A percentile compares a stretch with the other conserved stretches of the same genome.
Conservation (phyloP, 1,284 basidiomycete genomes). For the Pterula multifida region DNA sequence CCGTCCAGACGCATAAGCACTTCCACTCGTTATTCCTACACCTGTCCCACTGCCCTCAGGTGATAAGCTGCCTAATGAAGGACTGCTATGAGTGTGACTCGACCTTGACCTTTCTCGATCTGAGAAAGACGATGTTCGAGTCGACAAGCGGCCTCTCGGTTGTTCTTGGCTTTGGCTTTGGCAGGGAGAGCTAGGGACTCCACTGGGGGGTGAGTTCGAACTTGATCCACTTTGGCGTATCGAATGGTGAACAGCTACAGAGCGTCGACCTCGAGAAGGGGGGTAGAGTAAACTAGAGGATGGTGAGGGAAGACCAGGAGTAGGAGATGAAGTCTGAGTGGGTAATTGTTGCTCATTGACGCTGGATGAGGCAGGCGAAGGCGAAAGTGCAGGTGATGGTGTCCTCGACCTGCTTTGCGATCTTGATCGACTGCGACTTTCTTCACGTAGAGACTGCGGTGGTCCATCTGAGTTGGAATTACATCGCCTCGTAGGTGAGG, state of each 20-base stretch:
- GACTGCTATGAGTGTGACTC: slow-evolving; percentile 24
- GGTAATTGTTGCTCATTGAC: too few species aligned
- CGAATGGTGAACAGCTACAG: slow-evolving; percentile 6
- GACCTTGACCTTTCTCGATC: slow-evolving; percentile 27
- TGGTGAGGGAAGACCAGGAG: slow-evolving; percentile 18
- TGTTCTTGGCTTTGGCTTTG: slow-evolving; percentile 10
- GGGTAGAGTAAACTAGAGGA: slow-evolving; percentile 19
- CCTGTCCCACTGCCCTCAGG: slow-evolving; percentile 38
- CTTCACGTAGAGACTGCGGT: slow-evolving; percentile 2
- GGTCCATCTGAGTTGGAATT: too few species aligned
- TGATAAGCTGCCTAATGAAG: slow-evolving; percentile 47
- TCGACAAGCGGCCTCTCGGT: slow-evolving; percentile 38
- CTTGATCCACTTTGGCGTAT: not conserved
- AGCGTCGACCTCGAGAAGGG: slow-evolving; percentile 18
- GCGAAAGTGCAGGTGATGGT: slow-evolving; percentile 22
- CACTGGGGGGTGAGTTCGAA: not conserved
- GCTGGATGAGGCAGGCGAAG: slow-evolving; percentile 7
- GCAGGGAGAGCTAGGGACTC: slow-evolving; percentile 13
- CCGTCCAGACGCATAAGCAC: slow-evolving; percentile 20
- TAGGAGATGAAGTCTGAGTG: slow-evolving; percentile 16
- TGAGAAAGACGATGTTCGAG: slow-evolving; percentile 36
- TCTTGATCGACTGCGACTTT: slow-evolving; percentile 19
- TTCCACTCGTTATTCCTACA: slow-evolving; percentile 14
- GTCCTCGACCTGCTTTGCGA: slow-evolving; percentile 31
- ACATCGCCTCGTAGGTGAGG: too few species aligned